A percentile compares a stretch with the other conserved stretches of the same genome.
These are phyloP conservation scores for Mikania micrantha DNA, from an alignment of 129 eudicot genomes.

Conservation along the genomic window DNA sequence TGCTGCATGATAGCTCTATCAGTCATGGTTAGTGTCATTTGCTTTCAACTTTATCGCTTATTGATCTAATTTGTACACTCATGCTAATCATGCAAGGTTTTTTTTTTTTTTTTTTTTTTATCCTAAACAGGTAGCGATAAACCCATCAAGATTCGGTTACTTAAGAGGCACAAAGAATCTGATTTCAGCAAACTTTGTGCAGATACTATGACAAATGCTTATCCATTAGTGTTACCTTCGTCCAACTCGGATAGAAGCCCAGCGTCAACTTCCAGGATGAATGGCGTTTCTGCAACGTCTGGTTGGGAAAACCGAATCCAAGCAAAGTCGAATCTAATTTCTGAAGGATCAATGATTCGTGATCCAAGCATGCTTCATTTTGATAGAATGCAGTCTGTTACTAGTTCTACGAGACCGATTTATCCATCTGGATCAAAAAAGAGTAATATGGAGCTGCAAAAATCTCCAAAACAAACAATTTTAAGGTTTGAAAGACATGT, in stretches of 20 bases:
- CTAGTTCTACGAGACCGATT: not conserved
- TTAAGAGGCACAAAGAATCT: slow-evolving; percentile 26
- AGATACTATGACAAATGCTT: not conserved
- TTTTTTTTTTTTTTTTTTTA: too few relatives aligned
- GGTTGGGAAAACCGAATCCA: not conserved
- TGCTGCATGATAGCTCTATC: slow-evolving; percentile 2
- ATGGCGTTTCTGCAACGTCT: not conserved
- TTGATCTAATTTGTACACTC: not conserved
- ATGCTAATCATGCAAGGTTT: not conserved
- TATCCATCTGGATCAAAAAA: not conserved
- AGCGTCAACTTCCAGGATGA: not conserved
- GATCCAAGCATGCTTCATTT: not conserved
- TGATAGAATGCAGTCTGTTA: not conserved
- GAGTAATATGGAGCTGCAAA: not conserved
- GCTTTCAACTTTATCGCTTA: not conserved
- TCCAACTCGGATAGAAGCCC: not conserved
- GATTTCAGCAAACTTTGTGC: slow-evolving; percentile 12
- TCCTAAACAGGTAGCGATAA: slow-evolving; percentile 53
- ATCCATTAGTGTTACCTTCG: not conserved
- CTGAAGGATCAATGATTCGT: not conserved
- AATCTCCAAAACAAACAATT: not conserved
- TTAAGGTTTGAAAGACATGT: not conserved
- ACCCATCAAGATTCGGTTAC: slow-evolving; percentile 36
- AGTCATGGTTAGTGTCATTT: slow-evolving; percentile 36
- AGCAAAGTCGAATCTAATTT: not conserved